Base-by-base conservation (phyloP, 1,139 yeast genomes). In the Schizosaccharomyces versatilis region DNA sequence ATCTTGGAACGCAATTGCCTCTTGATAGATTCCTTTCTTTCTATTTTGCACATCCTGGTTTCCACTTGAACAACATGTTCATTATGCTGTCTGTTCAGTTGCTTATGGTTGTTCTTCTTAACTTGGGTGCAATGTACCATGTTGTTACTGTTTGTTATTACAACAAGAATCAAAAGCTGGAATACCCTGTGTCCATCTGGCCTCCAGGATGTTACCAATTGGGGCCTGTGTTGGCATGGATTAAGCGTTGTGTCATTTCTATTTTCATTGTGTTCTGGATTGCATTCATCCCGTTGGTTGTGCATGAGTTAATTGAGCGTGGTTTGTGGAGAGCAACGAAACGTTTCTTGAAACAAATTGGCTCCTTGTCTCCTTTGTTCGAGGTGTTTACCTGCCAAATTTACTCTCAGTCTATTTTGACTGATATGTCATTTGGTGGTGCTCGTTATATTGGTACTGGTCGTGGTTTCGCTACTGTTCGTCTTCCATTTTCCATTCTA, bases 401-500 rank as follows among this genome's bases (percentile, higher is more conserved):
- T 63, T 90, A 90, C 68, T 86, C 98, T 56, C 79, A 93, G 61
- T 83, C 98, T 38, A 73, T 90, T 67, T 73, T 81, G 65, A 84
- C 88, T 64, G 96, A 90, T 74, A 75, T 90, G 73, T 78, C 95
- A 59, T 90, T 88, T 67, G 99, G 99, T 73, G 99, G 99, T 75
- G 99, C 98, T 61, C 84, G 97, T 71, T 90, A 90, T 74, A 90
- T 90, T 68, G 86, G 97, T 58, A 90, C 98, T 57, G 98, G 98
- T 71, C 85, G 98, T 80, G 97, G 97, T 70, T 86, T 90, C 67
- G 98, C 98, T 48, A 90, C 97, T 61, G 90, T 97, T 15, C 86
- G 98, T 75, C 86, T 90, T 67, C 97, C 97, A 62, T 90, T 93
- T 73, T 83, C 95, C 51, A 93, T 90, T 57, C 73, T 90, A 68